Evolutionary conservation across 139 green algal genomes (phyloP), one percentile per base, ranked within the genome.

Genomic region (Chlorella vulgaris): DNA sequence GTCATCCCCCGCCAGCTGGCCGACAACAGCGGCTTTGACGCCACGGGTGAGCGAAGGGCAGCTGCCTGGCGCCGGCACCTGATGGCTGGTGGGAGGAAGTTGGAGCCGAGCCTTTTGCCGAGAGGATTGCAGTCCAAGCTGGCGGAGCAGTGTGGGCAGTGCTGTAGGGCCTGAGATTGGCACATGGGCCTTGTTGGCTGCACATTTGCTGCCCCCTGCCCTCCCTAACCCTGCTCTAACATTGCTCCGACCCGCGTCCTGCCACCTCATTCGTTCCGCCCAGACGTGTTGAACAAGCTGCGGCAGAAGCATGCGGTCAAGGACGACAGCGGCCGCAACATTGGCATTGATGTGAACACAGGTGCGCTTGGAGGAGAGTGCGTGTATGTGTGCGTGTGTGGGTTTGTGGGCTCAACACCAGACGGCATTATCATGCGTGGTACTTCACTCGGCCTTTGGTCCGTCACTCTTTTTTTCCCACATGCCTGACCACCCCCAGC

Each of bases 21-120:
- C 74, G 94, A 98, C 88, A 99, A 99, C 86, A 91, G 94, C 33
- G 97, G 97, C 63, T 97, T 98, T 68, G 97, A 99, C 81, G 94
- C 97, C 42, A 99, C 97, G 4, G 69, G 69, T 76, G 43, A 7
- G 69, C 15, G 47, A 7, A 58, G 39, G 39, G 35, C 31, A 29
- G 63, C 63, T 3, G 33, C 2, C 7, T 40, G 33, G 61, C 61
- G n/a, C n/a, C n/a, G n/a, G n/a, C n/a, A n/a, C n/a, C n/a, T n/a
- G n/a, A n/a, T n/a, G n/a, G n/a, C n/a, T n/a, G n/a, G n/a, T n/a
- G n/a, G n/a, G n/a, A n/a, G n/a, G n/a, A n/a, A n/a, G n/a, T n/a
- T n/a, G n/a, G n/a, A n/a, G n/a, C n/a, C n/a, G n/a, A n/a, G n/a
- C n/a, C n/a, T n/a, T n/a, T n/a, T n/a, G n/a, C n/a, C n/a, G n/a